Percentiles rank a stretch among this genome's conserved stretches.
Conservation (phyloP, 225 moss, liverwort and hornwort species). For the Antitrichia curtipendula region DNA sequence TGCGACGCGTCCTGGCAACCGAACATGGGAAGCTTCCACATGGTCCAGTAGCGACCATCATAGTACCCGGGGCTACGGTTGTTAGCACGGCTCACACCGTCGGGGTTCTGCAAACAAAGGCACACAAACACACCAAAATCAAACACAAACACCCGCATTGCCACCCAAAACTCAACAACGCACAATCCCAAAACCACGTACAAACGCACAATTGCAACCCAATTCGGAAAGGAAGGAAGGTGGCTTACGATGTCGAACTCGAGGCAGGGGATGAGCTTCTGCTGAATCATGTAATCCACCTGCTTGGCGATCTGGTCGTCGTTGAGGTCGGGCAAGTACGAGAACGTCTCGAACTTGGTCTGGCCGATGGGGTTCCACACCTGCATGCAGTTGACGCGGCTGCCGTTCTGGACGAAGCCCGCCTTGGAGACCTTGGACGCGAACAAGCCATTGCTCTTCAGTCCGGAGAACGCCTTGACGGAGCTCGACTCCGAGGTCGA, state of each 20-base stretch:
- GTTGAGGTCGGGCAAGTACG: neutral
- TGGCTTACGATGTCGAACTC: neutral
- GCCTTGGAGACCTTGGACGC: neutral
- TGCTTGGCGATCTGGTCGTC: conserved; percentile 1
- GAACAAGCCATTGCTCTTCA: conserved; percentile 8
- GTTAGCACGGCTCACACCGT: neutral
- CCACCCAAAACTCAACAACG: neutral
- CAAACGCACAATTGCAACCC: neutral
- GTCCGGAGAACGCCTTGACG: conserved; percentile 23
- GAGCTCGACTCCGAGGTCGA: neutral
- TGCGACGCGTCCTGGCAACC: neutral
- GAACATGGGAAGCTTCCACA: conserved; percentile 67
- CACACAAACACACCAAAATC: neutral
- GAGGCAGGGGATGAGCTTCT: neutral
- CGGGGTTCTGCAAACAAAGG: neutral
- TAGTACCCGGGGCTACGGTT: conserved; percentile 36
- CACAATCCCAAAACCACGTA: no score
- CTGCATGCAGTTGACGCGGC: conserved; percentile 17
- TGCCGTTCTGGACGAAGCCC: conserved; percentile 19
- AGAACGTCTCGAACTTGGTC: conserved; percentile 2
- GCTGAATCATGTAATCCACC: neutral
- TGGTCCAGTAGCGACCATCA: conserved; percentile 62
- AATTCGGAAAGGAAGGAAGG: neutral
- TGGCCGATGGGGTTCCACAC: neutral
- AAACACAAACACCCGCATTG: neutral